A percentile compares a stretch with the other conserved stretches of the same genome.
Conservation (phyloP, 371 early-diverging fungal species). For the Blyttiomyces sp. region DNA sequence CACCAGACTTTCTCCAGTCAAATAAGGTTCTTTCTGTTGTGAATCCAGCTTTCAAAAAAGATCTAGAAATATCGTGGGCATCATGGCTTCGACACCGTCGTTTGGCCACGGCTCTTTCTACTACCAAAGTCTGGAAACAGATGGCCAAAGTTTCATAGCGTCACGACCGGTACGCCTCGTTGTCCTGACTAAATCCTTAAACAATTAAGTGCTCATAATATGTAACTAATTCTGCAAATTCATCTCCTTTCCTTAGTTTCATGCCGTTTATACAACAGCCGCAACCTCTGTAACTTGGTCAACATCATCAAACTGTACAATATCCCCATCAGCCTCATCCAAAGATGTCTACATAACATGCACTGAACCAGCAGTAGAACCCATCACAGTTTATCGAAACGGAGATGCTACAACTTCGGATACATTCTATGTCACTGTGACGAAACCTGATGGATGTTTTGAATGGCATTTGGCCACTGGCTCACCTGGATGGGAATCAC, state of each 20-base stretch:
- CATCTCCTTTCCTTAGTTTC: slow-evolving; percentile 4
- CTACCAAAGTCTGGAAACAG: slow-evolving; percentile 17
- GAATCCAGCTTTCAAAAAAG: no score
- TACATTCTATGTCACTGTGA: slow-evolving; percentile 20
- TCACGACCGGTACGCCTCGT: slow-evolving; percentile 2
- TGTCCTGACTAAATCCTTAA: no score
- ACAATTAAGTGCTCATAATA: neutral
- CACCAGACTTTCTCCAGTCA: no score
- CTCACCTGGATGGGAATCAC: neutral
- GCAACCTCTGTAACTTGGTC: slow-evolving; percentile 14
- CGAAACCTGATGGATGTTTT: slow-evolving; percentile 2
- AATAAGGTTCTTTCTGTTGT: no score
- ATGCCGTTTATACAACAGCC: slow-evolving; percentile 3
- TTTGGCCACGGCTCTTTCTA: slow-evolving; percentile 1
- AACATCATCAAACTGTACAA: slow-evolving; percentile 1
- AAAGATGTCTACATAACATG: slow-evolving; percentile 8
- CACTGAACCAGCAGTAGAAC: slow-evolving; percentile 4
- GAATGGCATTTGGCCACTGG: slow-evolving; percentile 14
- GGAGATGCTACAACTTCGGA: slow-evolving; percentile 14
- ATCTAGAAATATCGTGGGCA: no score
- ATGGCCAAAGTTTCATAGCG: slow-evolving; percentile 13
- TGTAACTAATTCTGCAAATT: neutral
- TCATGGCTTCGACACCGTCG: no score
- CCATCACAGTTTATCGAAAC: slow-evolving; percentile 9
- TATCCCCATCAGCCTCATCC: neutral